Evolutionary conservation across 164 flowering plant species (phyloP), one percentile per base, ranked within the genome.

Genomic region (Warburgia ugandensis): DNA sequence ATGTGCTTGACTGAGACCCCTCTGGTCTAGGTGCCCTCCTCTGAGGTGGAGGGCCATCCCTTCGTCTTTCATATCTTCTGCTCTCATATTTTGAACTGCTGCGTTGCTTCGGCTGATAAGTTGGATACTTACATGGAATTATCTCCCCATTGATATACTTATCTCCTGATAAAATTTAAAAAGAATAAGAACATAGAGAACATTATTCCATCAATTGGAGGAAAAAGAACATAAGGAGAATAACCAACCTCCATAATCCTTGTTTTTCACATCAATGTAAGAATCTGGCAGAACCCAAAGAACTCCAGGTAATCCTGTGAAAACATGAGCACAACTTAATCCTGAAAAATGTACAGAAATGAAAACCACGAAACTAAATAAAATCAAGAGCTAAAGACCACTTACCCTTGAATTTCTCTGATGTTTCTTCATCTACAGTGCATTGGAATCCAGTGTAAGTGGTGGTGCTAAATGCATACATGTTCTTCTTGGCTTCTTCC

Each of bases 401-500:
- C 51, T 29, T 55, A 86, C 96, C 99, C 66, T 94, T 89, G 65
- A 94, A 94, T 61, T 86, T 86, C 71, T 88, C 95, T 33, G 97
- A 89, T 21, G 86, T 84, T 71, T 77, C 96, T 68, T 86, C 97
- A 50, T 71, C 64, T 1, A 94, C 94, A 12, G 97, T 89, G 70
- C 99, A 94, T 28, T 94, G 97, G 50, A 94, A 94, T 47, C 97
- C 97, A 49, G 97, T 89, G 68, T 94, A 94, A 6, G 94, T 86
- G n/a, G 99, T 89, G 16, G 97, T 86, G 58, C 97, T 88, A 58
- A 92, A 92, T 7, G 99, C 99, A 68, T 92, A 92, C 94, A 92
- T 84, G 49, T 88, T 92, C 78, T 88, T 92, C 80, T 92, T 92
- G 29, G 99, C 99, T 64, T 88, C 96, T 67, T 92, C 99, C 91